Percentiles rank a stretch among this genome's conserved stretches.
phyloP scores from a whole-genome alignment of 2,329 filamentous ascomycete species.

The Alternaria arborescens region DNA sequence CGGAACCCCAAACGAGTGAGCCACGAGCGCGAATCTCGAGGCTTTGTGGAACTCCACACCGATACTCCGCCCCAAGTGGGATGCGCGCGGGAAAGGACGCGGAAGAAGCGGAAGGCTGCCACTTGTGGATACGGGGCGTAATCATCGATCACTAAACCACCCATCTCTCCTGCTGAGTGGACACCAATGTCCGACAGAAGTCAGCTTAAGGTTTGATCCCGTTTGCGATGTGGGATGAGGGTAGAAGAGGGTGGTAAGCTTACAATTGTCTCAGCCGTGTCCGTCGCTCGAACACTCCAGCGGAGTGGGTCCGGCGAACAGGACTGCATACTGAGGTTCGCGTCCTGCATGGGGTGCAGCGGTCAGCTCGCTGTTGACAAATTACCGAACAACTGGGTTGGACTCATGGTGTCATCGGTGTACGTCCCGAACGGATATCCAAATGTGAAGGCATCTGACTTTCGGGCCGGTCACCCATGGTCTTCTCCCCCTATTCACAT shows the following conservation, averaged over 20 bases:
- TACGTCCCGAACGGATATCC: neutral
- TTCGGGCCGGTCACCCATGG: neutral
- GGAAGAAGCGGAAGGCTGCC: conserved; percentile 29
- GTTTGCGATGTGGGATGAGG: neutral
- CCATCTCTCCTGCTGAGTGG: neutral
- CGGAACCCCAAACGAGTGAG: neutral
- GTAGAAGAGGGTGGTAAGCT: conserved; percentile 4
- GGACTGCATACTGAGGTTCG: neutral
- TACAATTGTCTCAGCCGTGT: conserved; percentile 16
- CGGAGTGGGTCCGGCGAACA: neutral
- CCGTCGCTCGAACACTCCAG: neutral
- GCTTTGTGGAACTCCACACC: conserved; percentile 1
- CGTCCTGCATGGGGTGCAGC: neutral
- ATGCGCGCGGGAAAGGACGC: conserved; percentile 22
- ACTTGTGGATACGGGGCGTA: conserved; percentile 5
- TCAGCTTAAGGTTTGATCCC: neutral
- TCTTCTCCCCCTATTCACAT: neutral
- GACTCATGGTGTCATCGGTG: neutral
- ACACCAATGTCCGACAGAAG: neutral
- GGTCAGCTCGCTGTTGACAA: neutral
- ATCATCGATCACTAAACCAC: neutral
- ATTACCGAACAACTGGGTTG: neutral
- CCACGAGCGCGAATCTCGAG: neutral
- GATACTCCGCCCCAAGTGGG: conserved; percentile 5
- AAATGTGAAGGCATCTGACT: neutral